phyloP scores from a whole-genome alignment of 2,329 filamentous ascomycete species.

The Lachnellula arida region DNA sequence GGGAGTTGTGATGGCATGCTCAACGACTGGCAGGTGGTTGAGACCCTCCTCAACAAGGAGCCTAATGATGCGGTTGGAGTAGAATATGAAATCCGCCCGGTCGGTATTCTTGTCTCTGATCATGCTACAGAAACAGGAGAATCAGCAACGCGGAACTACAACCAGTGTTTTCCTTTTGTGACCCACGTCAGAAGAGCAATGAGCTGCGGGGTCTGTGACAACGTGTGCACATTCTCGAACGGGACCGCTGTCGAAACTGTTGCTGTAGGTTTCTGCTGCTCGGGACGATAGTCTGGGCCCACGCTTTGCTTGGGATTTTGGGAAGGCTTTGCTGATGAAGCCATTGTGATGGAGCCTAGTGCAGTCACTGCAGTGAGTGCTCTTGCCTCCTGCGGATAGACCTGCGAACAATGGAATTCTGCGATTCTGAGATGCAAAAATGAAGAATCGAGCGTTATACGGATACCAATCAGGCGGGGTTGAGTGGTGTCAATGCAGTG shows the following conservation, averaged over 20 bases:
- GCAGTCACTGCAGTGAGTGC: background rate
- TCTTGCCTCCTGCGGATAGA: background rate
- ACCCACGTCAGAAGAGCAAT: conserved; percentile 96
- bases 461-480: background rate
- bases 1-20: conserved; percentile 85
- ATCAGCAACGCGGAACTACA: conserved; percentile 5
- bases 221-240: conserved; percentile 82
- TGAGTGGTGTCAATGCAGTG: background rate
- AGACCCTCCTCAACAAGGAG: conserved; percentile 94
- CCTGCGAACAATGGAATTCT: background rate
- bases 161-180: background rate
- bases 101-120: conserved; percentile 88
- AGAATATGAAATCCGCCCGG: conserved; percentile 97
- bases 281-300: conserved; percentile 73
- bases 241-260: conserved; percentile 81
- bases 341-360: conserved; percentile 15
- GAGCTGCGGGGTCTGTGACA: conserved; percentile 91
- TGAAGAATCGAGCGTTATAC: background rate
- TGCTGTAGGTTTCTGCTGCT: conserved; percentile 75
- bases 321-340: conserved; percentile 32
- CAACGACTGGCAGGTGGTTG: conserved; percentile 90
- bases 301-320: conserved; percentile 56
- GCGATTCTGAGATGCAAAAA: background rate
- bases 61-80: conserved; percentile 96
- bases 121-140: conserved; percentile 56